Evolutionary conservation across 2,329 filamentous ascomycete genomes (phyloP), one percentile per base, ranked within the genome.

Genomic region (Paramyrothecium sp.): DNA sequence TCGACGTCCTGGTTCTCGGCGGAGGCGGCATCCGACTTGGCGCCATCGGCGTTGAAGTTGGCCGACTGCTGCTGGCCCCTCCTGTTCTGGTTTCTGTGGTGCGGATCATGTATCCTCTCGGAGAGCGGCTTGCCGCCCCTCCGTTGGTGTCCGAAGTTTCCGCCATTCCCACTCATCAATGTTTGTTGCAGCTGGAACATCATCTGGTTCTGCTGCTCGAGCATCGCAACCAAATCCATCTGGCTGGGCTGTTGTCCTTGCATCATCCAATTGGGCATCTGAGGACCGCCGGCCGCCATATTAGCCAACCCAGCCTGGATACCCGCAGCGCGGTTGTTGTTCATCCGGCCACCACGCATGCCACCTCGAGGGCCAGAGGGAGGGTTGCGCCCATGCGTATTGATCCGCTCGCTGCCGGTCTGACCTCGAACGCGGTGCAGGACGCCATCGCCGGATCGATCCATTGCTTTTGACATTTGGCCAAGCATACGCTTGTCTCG

Each of bases 161-260:
- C 78, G 67, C 68, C 76, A 68, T 68, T 76, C 8, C 78, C 80
- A 70, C 83, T 84, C 69, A 89, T 79, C 63, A 84, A 72, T 65
- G 86, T 83, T 64, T 87, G 82, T 63, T 86, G 83, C 66, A 91
- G 81, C 66, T 93, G 89, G 55, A 86, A 85, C 85, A 97, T 92
- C 85, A 96, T 90, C 59, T 89, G 86, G 53, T 90, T 91, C 69
- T 96, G 91, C 69, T 96, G 90, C 73, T 96, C 91, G 61, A 95
- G 84, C 77, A 96, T 94, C 81, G 75, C 91, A 82, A 76, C 89
- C 78, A 72, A 85, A 76, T 74, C 80, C 65, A 78, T 74, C 75
- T 86, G 79, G 73, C 76, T 81, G 58, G 72, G 77, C 61, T 71
- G 75, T 51, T 71, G 75, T 30, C 73, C 74, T 54, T 70, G 73